A percentile compares a stretch with the other conserved stretches of the same genome.
Conservation (phyloP, 2,329 filamentous ascomycete genomes). For the Fusarium kyushuense region DNA sequence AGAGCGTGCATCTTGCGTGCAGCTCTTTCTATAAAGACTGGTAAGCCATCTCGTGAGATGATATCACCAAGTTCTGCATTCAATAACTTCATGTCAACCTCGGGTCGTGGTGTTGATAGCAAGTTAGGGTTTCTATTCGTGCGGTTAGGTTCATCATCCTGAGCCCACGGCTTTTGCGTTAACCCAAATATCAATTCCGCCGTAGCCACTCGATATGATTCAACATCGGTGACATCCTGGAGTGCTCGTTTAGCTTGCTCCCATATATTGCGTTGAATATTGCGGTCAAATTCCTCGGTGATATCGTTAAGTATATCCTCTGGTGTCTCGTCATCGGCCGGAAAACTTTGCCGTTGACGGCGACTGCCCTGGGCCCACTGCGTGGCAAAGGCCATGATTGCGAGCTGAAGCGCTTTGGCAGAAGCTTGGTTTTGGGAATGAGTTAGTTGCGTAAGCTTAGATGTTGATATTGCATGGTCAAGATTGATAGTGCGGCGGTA, state of each 20-base stretch:
- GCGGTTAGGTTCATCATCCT: slow-evolving; percentile 21
- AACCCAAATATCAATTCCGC: slow-evolving; percentile 56
- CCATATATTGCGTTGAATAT: slow-evolving; percentile 53
- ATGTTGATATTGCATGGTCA: slow-evolving; percentile 37
- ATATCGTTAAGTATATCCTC: slow-evolving; percentile 40
- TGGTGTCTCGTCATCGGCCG: slow-evolving; percentile 22
- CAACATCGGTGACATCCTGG: slow-evolving; percentile 51
- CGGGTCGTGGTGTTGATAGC: slow-evolving; percentile 5
- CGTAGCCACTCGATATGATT: slow-evolving; percentile 55
- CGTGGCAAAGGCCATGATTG: slow-evolving; percentile 46
- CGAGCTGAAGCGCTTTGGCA: slow-evolving; percentile 36
- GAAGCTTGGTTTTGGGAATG: slow-evolving; percentile 37
- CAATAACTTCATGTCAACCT: slow-evolving; percentile 24
- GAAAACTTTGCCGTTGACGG: slow-evolving; percentile 41
- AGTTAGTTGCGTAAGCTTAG: slow-evolving; percentile 38
- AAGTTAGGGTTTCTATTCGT: not conserved
- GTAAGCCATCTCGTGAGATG: slow-evolving; percentile 40
- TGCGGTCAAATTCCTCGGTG: slow-evolving; percentile 54
- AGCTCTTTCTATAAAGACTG: slow-evolving; percentile 42
- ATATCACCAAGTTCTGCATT: slow-evolving; percentile 37
- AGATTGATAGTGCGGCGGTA: slow-evolving; percentile 44
- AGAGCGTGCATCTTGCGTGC: slow-evolving; percentile 46
- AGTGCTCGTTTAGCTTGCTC: slow-evolving; percentile 52
- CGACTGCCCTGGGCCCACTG: slow-evolving; percentile 48
- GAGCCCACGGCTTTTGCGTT: slow-evolving; percentile 50